Conservation (phyloP, 1,284 basidiomycete genomes). For the Apiotrichum siamense region DNA sequence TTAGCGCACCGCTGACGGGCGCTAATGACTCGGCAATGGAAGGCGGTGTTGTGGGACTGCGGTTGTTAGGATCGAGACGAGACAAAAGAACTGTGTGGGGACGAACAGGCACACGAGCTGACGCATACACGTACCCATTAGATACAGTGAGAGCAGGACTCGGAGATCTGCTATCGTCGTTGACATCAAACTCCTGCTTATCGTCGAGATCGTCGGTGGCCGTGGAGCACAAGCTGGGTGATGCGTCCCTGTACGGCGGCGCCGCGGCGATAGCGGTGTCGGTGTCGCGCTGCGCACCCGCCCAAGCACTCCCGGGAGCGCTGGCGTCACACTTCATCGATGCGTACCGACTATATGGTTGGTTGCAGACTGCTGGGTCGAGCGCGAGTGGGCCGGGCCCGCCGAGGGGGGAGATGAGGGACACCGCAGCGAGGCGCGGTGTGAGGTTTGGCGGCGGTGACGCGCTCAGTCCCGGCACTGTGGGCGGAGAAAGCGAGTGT, state of each 20-base stretch:
- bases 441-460: conserved; percentile 17
- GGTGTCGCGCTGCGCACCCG: not conserved
- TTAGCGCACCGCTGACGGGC: conserved; percentile 7
- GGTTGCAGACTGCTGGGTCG: not conserved
- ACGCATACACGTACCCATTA: conserved; percentile 15
- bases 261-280: not conserved
- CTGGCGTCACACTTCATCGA: too few species aligned
- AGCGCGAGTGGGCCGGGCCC: conserved; percentile 6
- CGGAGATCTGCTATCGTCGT: conserved; percentile 9
- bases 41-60: conserved; percentile 17
- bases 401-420: conserved; percentile 7
- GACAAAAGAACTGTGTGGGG: not conserved
- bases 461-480: conserved; percentile 19
- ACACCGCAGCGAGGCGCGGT: conserved; percentile 11
- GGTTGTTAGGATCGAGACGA: conserved; percentile 4
- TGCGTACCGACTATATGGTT: not conserved
- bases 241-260: not conserved
- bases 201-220: not conserved
- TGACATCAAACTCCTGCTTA: not conserved
- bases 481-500: not conserved
- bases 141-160: conserved; percentile 20
- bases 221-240: too few species aligned
- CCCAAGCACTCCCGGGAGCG: too few species aligned
- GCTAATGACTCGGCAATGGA: conserved; percentile 11
- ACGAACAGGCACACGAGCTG: too few species aligned